A percentile compares a stretch with the other conserved stretches of the same genome.
phyloP scores from a whole-genome alignment of 2,329 filamentous ascomycete species.

The Penicillium sp. region DNA sequence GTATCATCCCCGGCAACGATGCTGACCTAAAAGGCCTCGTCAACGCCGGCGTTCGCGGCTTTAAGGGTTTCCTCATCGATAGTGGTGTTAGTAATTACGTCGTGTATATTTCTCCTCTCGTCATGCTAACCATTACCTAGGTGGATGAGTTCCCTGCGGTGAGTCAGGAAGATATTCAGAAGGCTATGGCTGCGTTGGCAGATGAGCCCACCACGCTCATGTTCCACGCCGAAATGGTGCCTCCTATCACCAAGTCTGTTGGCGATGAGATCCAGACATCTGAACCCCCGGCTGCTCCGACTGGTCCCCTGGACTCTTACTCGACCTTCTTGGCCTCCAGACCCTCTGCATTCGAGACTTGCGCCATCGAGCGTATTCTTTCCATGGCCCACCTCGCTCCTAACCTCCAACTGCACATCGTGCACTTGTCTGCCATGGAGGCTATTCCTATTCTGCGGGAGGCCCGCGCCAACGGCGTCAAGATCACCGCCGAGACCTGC shows the following conservation, averaged over 20 bases:
- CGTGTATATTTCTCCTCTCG: neutral
- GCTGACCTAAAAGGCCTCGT: conserved; percentile 74
- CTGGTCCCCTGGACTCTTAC: conserved; percentile 71
- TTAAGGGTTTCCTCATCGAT: conserved; percentile 97
- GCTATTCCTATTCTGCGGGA: conserved; percentile 74
- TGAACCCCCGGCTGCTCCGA: conserved; percentile 62
- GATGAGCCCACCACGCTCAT: conserved; percentile 84
- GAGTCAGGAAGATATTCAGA: conserved; percentile 68
- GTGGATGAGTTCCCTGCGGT: conserved; percentile 95
- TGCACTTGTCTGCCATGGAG: conserved; percentile 84
- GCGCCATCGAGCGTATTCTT: conserved; percentile 80
- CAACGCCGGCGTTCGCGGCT: conserved; percentile 79
- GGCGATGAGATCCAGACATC: conserved; percentile 70
- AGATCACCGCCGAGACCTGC: conserved; percentile 90
- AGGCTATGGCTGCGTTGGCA: conserved; percentile 75
- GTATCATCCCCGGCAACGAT: conserved; percentile 84
- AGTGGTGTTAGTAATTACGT: conserved; percentile 65
- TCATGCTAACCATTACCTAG: conserved; percentile 43
- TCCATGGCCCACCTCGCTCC: conserved; percentile 75
- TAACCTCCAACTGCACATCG: conserved; percentile 80
- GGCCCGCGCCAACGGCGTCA: conserved; percentile 67
- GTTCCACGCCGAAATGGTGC: conserved; percentile 99
- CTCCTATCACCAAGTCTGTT: conserved; percentile 74
- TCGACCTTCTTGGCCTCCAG: conserved; percentile 87
- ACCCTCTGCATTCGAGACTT: conserved; percentile 83